Base-by-base conservation (phyloP, 2,329 filamentous ascomycete genomes). In the Alternaria rosae region DNA sequence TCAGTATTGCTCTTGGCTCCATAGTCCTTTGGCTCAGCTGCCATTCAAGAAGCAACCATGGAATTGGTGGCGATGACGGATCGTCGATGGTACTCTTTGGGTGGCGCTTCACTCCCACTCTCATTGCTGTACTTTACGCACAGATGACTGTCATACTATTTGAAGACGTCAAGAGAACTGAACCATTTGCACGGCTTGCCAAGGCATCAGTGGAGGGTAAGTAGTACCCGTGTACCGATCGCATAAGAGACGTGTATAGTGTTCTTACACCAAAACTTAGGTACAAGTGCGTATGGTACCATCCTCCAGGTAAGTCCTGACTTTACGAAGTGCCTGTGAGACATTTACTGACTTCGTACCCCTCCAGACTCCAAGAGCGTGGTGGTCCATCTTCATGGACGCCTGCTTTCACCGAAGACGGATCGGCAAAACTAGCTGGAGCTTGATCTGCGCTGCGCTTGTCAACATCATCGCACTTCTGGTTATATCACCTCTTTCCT, bases 51-150 rank as follows among this genome's bases (percentile, higher is more conserved):
- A 23, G 2, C 44, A 70, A n/a, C 17, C 38, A 59, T 41, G 70
- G 68, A 8, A 44, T 72, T 4, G 61, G 65, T 13, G 41, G 25
- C 4, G 60, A 70, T 17, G 74, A 78, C 20, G 83, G 82, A 59
- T 69, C 70, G 2, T 68, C 68, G 6, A 50, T 59, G 3, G 73
- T 80, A 1, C 53, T 70, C 4, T 70, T 70, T 30, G 69, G 65
- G 8, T 72, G 68, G 71, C 64, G 68, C 11, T 73, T 72, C 43
- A 64, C 62, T 3, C 67, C 67, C 0, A 71, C 71, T 2, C 57
- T 74, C 1, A 45, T 70, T 7, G 70, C 71, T 20, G 70, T 72
- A 0, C 32, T 71, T 5, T 73, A 69, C 21, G 57, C 65, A 1
- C 67, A 73, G n/a, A 54, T 66, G 26, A 65, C 61, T 0, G 69